These are phyloP conservation scores for Pseudocercospora pini-densiflorae DNA, from an alignment of 2,329 filamentous ascomycete species.

Conservation along the genomic window DNA sequence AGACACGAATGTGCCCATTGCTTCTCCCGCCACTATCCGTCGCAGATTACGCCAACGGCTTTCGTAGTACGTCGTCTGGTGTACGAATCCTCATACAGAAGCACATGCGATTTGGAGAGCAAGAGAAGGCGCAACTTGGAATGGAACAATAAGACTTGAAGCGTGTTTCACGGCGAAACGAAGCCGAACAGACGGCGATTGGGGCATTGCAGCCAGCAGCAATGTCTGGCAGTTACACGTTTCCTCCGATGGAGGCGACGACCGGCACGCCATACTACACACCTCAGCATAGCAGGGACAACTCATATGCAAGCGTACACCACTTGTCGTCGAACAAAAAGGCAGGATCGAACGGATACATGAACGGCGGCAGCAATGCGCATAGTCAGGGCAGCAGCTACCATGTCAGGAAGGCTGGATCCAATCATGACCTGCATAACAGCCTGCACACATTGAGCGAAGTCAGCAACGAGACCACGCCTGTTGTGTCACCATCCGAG, in stretches of 20 bases:
- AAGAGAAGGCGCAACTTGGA: neutral
- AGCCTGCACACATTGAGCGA: conserved; percentile 34
- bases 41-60: neutral
- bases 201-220: neutral
- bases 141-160: conserved; percentile 5
- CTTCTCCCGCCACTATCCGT: neutral
- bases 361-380: conserved; percentile 8
- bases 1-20: conserved; percentile 3
- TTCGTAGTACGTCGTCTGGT: neutral
- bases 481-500: conserved; percentile 30
- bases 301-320: conserved; percentile 18
- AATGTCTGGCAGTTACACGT: conserved; percentile 54
- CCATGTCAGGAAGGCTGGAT: conserved; percentile 27
- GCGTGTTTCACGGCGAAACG: conserved; percentile 3
- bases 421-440: conserved; percentile 28
- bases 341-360: neutral
- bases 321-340: conserved; percentile 11
- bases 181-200: neutral
- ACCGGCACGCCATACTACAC: conserved; percentile 28
- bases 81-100: neutral
- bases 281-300: conserved; percentile 35
- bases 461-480: conserved; percentile 36
- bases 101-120: neutral
- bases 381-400: conserved; percentile 11
- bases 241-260: conserved; percentile 39